Conservation (phyloP, 2,329 filamentous ascomycete genomes). For the Scedosporium boydii region DNA sequence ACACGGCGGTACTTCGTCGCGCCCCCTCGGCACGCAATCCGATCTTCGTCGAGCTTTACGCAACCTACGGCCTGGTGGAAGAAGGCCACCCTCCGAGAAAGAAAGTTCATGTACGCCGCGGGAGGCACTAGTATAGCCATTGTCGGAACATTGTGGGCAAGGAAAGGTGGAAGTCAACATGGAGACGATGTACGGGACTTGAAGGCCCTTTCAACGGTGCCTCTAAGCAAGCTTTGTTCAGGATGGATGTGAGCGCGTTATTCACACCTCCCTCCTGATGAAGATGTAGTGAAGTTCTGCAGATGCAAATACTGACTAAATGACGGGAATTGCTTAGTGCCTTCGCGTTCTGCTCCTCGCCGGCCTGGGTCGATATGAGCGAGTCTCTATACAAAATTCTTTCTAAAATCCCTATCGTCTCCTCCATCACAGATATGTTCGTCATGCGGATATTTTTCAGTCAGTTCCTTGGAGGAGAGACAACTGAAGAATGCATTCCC, state of each 20-base stretch:
- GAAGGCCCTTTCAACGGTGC: neutral
- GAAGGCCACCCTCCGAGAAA: no score
- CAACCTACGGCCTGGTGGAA: no score
- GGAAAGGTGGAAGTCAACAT: neutral
- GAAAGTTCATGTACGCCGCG: no score
- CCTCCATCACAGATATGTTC: constrained; percentile 10
- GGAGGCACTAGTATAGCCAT: no score
- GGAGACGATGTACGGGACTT: neutral
- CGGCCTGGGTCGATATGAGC: constrained; percentile 13
- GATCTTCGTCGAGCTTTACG: no score
- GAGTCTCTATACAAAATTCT: constrained; percentile 11
- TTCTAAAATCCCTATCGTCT: constrained; percentile 12
- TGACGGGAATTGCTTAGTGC: no score
- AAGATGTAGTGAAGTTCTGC: no score
- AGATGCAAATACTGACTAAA: no score
- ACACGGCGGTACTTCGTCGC: no score
- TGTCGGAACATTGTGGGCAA: constrained; percentile 5
- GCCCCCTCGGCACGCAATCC: no score
- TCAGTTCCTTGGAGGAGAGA: constrained; percentile 11
- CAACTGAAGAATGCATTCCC: constrained; percentile 10
- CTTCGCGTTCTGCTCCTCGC: constrained; percentile 14
- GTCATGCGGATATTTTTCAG: constrained; percentile 13
- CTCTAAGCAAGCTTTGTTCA: constrained; percentile 1
- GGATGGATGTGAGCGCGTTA: neutral
- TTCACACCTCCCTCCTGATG: no score